phyloP scores from a whole-genome alignment of 768 basidiomycete genomes.

The Daedalea quercina region DNA sequence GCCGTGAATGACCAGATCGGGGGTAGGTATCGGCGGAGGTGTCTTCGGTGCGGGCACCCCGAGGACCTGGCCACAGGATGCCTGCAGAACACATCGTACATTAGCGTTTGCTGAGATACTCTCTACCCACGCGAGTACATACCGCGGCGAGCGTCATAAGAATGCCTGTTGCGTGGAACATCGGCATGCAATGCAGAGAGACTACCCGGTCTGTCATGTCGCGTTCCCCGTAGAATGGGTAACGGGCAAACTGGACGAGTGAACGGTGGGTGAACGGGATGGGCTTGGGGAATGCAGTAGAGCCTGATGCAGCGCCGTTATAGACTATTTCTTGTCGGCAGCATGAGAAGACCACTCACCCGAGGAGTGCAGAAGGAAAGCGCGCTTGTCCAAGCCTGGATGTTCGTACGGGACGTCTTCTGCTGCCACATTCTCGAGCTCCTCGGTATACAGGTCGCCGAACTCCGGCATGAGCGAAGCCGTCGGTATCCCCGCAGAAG shows the following conservation, averaged over 20 bases:
- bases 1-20: slow-evolving; percentile 6
- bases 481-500: not conserved
- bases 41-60: slow-evolving; percentile 16
- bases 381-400: slow-evolving; percentile 2
- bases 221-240: not conserved
- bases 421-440: not conserved
- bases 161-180: slow-evolving; percentile 9
- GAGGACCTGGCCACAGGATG: slow-evolving; percentile 11
- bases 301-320: slow-evolving; percentile 4
- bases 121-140: too few species aligned
- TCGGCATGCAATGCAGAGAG: not conserved
- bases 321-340: not conserved
- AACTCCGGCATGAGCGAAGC: slow-evolving; percentile 11
- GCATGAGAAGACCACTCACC: slow-evolving; percentile 2
- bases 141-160: not conserved
- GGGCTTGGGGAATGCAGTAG: slow-evolving; percentile 16
- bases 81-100: too few species aligned
- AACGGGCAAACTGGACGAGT: slow-evolving; percentile 12
- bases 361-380: slow-evolving; percentile 15
- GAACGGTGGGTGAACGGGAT: slow-evolving; percentile 11
- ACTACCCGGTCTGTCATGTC: slow-evolving; percentile 2
- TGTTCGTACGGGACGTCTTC: slow-evolving; percentile 1
- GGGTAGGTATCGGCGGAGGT: slow-evolving; percentile 16
- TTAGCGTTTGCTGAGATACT: too few species aligned
- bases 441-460: slow-evolving; percentile 7